phyloP scores from a whole-genome alignment of 2,329 filamentous ascomycete species.

The Talaromyces pinophilus region DNA sequence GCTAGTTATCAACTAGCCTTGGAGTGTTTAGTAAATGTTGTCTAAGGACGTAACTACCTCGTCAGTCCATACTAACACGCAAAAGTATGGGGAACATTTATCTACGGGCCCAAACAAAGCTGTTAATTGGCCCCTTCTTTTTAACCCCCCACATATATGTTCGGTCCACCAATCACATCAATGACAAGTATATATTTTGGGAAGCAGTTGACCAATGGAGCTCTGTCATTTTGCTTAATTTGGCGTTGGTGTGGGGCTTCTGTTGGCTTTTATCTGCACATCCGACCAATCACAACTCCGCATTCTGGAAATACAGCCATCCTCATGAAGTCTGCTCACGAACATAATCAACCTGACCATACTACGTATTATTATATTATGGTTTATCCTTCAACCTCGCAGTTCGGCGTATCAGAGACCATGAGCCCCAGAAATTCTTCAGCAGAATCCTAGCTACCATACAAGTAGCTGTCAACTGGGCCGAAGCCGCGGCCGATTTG shows the following conservation, averaged over 20 bases:
- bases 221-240: not conserved
- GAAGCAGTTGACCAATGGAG: not conserved
- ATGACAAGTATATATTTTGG: accelerated
- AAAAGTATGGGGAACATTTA: not conserved
- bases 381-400: not conserved
- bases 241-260: not conserved
- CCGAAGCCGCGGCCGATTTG: not conserved
- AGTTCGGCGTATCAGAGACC: not conserved
- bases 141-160: not conserved
- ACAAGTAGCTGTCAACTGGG: not conserved
- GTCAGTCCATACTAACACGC: too few relatives aligned
- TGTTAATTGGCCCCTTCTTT: not conserved
- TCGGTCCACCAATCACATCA: not conserved
- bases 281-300: not conserved
- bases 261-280: not conserved
- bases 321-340: too few relatives aligned
- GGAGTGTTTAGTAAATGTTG: not conserved
- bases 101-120: not conserved
- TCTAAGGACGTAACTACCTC: too few relatives aligned
- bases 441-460: not conserved
- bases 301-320: not conserved
- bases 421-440: not conserved
- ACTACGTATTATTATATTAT: not conserved
- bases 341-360: not conserved
- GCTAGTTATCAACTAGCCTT: not conserved